Evolutionary conservation across 2,329 filamentous ascomycete genomes (phyloP).

Genomic region (Fonsecaea multimorphosa): DNA sequence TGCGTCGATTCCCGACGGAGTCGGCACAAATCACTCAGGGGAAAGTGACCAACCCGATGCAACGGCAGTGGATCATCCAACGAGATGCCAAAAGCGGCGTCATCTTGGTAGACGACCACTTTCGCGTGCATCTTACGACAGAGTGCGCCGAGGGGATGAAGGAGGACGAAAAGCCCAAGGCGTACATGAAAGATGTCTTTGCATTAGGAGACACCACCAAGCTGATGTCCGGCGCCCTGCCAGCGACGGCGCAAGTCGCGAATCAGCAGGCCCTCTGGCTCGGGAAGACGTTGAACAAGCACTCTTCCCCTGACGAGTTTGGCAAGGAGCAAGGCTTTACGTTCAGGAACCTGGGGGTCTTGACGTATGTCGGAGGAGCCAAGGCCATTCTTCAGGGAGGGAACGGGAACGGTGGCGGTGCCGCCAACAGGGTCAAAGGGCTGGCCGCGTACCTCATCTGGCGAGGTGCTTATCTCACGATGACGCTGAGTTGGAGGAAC

Average conservation of each 20-base stretch:
- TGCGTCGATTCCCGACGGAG: conserved; percentile 44
- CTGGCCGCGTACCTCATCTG: conserved; percentile 52
- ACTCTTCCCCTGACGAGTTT: conserved; percentile 33
- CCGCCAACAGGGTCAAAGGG: conserved; percentile 49
- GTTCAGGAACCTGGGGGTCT: conserved; percentile 63
- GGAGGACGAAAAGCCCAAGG: conserved; percentile 42
- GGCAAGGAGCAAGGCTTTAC: conserved; percentile 51
- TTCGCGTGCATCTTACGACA: conserved; percentile 61
- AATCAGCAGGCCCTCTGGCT: conserved; percentile 66
- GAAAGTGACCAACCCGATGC: conserved; percentile 26
- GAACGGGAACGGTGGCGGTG: conserved; percentile 39
- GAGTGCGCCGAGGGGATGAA: conserved; percentile 33
- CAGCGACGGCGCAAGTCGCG: conserved; percentile 65
- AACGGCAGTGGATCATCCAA: conserved; percentile 56
- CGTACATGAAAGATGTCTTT: conserved; percentile 60
- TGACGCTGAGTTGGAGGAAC: conserved; percentile 57
- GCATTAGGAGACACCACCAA: conserved; percentile 62
- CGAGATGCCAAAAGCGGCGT: conserved; percentile 55
- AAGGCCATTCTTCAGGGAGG: conserved; percentile 63
- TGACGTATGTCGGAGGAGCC: conserved; percentile 66
- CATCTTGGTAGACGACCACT: conserved; percentile 62
- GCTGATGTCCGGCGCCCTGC: conserved; percentile 58
- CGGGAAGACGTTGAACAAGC: conserved; percentile 59
- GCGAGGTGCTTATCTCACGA: conserved; percentile 53
- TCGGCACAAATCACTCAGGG: conserved; percentile 43